These are phyloP conservation scores for Decorospora gaudefroyi DNA, from an alignment of 2,329 filamentous ascomycete species.

Conservation along the genomic window DNA sequence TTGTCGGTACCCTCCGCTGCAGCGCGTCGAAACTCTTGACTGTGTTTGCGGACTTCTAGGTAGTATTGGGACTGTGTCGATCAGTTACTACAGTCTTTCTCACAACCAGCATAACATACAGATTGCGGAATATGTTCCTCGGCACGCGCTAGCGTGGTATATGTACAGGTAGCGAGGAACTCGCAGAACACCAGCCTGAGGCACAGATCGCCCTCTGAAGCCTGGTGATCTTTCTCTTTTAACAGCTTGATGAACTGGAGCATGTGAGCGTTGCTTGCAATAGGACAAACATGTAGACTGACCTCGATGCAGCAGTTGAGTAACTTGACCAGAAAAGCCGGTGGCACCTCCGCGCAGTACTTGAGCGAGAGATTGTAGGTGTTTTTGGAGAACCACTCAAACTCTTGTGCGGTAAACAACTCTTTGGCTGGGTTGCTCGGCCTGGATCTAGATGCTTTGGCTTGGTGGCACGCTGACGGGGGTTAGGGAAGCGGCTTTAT, in stretches of 20 bases:
- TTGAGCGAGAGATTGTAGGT: slow-evolving; percentile 77
- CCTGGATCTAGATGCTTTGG: slow-evolving; percentile 52
- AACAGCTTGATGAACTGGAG: slow-evolving; percentile 51
- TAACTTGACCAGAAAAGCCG: slow-evolving; percentile 61
- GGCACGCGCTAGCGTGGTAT: slow-evolving; percentile 55
- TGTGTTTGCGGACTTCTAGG: slow-evolving; percentile 62
- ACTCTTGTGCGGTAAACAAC: slow-evolving; percentile 64
- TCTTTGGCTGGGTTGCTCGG: slow-evolving; percentile 49
- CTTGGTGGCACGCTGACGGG: slow-evolving; percentile 51
- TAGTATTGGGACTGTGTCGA: slow-evolving; percentile 65
- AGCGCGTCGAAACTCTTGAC: slow-evolving; percentile 60
- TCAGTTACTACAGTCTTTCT: slow-evolving; percentile 1
- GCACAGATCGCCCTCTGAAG: slow-evolving; percentile 53
- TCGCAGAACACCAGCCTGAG: slow-evolving; percentile 70
- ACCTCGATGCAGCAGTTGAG: slow-evolving; percentile 53
- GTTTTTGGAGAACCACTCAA: slow-evolving; percentile 84
- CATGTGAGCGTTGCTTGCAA: slow-evolving; percentile 3
- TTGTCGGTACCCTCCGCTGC: slow-evolving; percentile 47
- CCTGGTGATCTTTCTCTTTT: slow-evolving; percentile 27
- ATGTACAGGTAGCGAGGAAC: slow-evolving; percentile 62
- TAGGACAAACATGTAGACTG: background rate
- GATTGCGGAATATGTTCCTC: slow-evolving; percentile 49
- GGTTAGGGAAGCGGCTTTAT: slow-evolving; percentile 44
- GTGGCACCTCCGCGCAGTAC: slow-evolving; percentile 62
- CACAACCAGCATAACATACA: slow-evolving; percentile 39